Evolutionary conservation across 2,329 filamentous ascomycete genomes (phyloP), one percentile per base, ranked within the genome.

Genomic region (Aspergillus fischeri): DNA sequence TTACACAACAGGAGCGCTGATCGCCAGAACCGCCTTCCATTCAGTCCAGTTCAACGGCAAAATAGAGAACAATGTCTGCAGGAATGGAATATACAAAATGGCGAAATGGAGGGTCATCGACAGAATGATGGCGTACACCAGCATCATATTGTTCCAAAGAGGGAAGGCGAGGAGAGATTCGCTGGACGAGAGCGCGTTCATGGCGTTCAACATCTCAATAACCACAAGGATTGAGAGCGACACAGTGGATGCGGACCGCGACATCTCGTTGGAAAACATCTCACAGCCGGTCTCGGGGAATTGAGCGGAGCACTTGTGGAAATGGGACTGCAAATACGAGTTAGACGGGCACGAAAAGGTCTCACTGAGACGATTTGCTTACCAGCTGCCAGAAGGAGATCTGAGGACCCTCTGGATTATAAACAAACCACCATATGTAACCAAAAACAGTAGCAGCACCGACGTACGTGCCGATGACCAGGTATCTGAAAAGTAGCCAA

Each of bases 371-470:
- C 1, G 3, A 20, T 51, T 7, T 14, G 74, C 80, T 75, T 75
- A 83, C 81, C 64, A 99, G 81, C 73, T 99, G 91, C 74, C 84
- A 89, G 79, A 97, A 96, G 61, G 81, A 86, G 76, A 99, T 96
- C 74, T 96, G 90, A 25, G 94, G 94, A 0, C 94, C 94, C 64
- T 87, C 86, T 8, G 86, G 78, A 79, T 97, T 93, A 81, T 89
- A 96, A 89, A 99, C 92, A 81, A 97, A 99, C 91, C 92, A 99
- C 94, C 94, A 99, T n/a, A 91, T 93, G 72, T 99, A 99, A 49
- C 95, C 94, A 70, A 89, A 92, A 21, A 99, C 95, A 3, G 94
- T 99, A 54, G 94, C 94, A 44, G 91, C 81, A 71, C 94, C 94
- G 57, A 99, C 94, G 63, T 99, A 99, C 8, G 86, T 91, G 60